Conservation (phyloP, 2,329 filamentous ascomycete genomes). For the Monosporascus sp. region DNA sequence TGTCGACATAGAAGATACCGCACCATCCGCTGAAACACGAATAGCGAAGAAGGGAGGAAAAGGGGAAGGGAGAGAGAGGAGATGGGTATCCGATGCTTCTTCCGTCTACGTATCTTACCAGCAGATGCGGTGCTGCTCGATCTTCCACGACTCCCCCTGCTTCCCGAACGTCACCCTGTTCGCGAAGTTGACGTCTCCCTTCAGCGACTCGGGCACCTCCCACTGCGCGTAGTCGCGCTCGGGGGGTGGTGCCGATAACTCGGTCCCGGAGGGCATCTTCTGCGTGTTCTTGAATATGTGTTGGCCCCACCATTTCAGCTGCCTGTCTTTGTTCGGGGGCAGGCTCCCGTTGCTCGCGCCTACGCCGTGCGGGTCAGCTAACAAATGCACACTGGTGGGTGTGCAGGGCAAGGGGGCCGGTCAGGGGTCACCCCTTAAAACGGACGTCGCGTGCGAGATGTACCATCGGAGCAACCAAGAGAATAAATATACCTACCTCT, state of each 20-base stretch:
- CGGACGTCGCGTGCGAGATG: neutral
- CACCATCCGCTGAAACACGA: neutral
- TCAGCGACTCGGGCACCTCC: conserved; percentile 50
- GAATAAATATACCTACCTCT: conserved; percentile 11
- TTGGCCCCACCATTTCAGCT: conserved; percentile 58
- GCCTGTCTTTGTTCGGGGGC: conserved; percentile 44
- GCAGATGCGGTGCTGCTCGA: conserved; percentile 60
- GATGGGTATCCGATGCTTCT: too few relatives aligned
- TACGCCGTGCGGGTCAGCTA: conserved; percentile 15
- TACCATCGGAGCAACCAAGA: neutral
- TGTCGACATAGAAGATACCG: too few relatives aligned
- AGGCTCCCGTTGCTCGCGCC: conserved; percentile 54
- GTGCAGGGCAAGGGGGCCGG: too few relatives aligned
- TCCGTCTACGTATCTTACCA: conserved; percentile 43
- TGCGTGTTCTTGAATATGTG: conserved; percentile 54
- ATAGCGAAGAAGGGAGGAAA: neutral
- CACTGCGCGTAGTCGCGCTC: conserved; percentile 57
- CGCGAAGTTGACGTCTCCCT: conserved; percentile 53
- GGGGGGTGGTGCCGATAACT: conserved; percentile 52
- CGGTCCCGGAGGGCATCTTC: conserved; percentile 46
- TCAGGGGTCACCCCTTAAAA: too few relatives aligned
- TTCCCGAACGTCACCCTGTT: conserved; percentile 55
- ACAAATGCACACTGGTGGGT: neutral
- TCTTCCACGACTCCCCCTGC: conserved; percentile 49
- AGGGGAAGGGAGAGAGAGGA: too few relatives aligned